Base-by-base conservation (phyloP, 2,329 filamentous ascomycete species). In the Byssochlamys sp. region DNA sequence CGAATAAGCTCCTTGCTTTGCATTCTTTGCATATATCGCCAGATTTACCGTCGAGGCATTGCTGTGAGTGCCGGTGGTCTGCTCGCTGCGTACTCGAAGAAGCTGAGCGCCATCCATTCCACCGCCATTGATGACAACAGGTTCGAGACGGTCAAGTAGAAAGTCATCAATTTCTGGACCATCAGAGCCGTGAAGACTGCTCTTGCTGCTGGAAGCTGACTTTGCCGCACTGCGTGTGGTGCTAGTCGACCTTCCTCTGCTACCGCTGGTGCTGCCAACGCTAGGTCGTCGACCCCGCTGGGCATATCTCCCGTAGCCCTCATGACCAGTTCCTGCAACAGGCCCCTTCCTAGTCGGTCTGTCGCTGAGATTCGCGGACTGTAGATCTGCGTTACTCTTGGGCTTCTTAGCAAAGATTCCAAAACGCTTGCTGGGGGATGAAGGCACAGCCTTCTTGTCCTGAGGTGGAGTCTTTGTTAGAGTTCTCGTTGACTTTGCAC, bases 301-400 rank as follows among this genome's bases (percentile, higher is more conserved):
- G 3, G 70, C 69, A 64, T 79, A 77, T 62, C 71, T 79, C 11
- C 77, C 77, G 62, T 81, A 81, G 28, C 76, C 77, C 75, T 97
- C 92, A 66, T 97, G 91, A 0, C 92, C 92, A 39, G 92, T 97
- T n/a, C 92, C 92, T 48, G 92, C 92, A 14, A 82, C 84, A 25
- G 92, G 92, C 0, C 92, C 91, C 71, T 90, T 92, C 28, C 88
- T 82, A 26, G 77, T 60, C 6, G 77, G 68, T 61, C 81, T 84
- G 7, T 86, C 84, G 39, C 80, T 78, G 67, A 81, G 84, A n/a
- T 85, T 81, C 0, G 70, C 59, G 24, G 71, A 71, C 10, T 73
- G 59, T n/a, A 72, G 69, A 49, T 84, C 79, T 3, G 81, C 69
- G 0, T 82, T 78, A 0, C 82, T 79, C 71, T 90, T 95, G 12